Evolutionary conservation across 768 basidiomycete species (phyloP), one percentile per base, ranked within the genome.

Genomic region (Floccularia luteovirens): DNA sequence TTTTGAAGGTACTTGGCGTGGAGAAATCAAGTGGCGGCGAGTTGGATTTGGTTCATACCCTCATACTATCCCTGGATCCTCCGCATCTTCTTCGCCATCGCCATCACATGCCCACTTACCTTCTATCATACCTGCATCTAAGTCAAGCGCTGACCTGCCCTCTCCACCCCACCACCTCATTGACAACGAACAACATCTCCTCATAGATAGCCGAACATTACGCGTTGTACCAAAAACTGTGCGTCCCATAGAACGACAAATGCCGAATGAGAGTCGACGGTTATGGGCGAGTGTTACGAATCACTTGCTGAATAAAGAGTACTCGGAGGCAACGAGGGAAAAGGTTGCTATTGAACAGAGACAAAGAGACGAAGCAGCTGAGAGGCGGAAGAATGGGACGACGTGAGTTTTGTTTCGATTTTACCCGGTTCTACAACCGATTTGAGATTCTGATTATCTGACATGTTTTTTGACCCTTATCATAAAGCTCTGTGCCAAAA

Each of bases 291-390:
- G 57, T 39, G 88, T 97, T 16, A 94, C 93, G 37, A 69, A 63
- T 32, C 67, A 74, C 43, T 61, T 98, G 42, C 36, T 87, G 31
- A 73, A 64, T 54, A 98, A 96, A 73, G 87, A 93, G 54, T 99
- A 75, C 61, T 72, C 75, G 17, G 90, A 93, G 30, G 96, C 96
- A 38, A 97, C 90, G 42, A 86, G 73, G 67, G 77, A 85, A 66
- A 99, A 99, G 70, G 75, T 91, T 38, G 60, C 61, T 3, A 94
- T 99, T 41, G 96, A 99, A 64, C 94, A 98, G 72, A 75, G 58
- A 54, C 96, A 98, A 69, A 67, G 96, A 37, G 92, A 97, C 44
- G 75, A 79, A 23, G 88, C 91, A 4, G 85, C 82, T 8, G 88
- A 90, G 58, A 70, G 90, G 62, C 93, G 90, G 69, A 74, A 71